Base-by-base conservation (phyloP, 768 basidiomycete species). In the Suillus tomentosus region DNA sequence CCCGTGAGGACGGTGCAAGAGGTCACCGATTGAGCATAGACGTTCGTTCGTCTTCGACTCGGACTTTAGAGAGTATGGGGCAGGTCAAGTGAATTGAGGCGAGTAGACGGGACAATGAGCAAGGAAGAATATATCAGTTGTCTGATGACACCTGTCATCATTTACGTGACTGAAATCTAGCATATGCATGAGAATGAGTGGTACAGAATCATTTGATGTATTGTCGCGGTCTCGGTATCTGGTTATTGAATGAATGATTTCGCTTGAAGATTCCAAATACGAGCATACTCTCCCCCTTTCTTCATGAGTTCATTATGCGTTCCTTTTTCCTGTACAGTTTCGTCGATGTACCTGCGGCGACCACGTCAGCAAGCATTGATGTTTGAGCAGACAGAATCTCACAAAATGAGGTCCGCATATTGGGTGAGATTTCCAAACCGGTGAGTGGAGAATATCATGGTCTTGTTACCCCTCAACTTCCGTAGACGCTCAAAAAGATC, bases 361-460 rank as follows among this genome's bases (percentile, higher is more conserved):
- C 5, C 17, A 37, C 31, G 1, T 60, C 31, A 60, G 17, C 17
- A 13, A 60, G 19, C 8, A 56, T 56, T 7, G 14, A 8, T 27
- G 1, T 31, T 31, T 15, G 15, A 39, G 9, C n/a, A n/a, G 0
- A n/a, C 45, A 22, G 13, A 2, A 27, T 65, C 83, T 66, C 65
- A 90, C 86, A 91, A 64, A 39, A 92, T 90, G 3, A 89, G 72
- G 75, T 91, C 87, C 0, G 89, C 89, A 69, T 89, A 82, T 11
- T 87, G 80, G 1, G 89, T 92, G 14, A 91, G 76, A 64, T 87
- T 90, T 9, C 89, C 90, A 69, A 81, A 83, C 37, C 75, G 61
- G 31, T 76, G 92, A 0, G 89, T 88, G 1, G 90, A 92, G 70
- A 92, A 92, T 24, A 92, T 73, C 91, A 92, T 92, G 2, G 91